Evolutionary conservation across 768 basidiomycete genomes (phyloP).

Genomic region (Leucogyrophana mollusca): DNA sequence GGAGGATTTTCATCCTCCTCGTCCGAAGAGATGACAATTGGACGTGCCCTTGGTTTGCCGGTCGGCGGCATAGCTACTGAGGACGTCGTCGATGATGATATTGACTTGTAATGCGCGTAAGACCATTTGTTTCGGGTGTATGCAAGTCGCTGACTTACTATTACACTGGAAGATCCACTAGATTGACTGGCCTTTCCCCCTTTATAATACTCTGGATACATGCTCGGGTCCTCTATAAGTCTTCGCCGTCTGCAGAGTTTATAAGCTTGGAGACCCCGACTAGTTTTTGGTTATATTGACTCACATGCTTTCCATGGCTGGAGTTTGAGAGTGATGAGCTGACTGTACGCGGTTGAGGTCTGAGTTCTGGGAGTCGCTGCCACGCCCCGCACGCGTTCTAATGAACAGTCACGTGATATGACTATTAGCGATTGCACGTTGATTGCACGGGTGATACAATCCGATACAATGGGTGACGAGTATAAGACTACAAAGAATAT

Average conservation of each 20-base stretch:
- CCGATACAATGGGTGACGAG: no score
- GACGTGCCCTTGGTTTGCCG: slow-evolving; percentile 8
- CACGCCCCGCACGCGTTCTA: no score
- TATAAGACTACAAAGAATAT: no score
- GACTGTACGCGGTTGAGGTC: no score
- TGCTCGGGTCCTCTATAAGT: slow-evolving; percentile 18
- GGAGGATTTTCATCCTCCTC: slow-evolving; percentile 15
- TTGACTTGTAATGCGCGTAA: slow-evolving; percentile 14
- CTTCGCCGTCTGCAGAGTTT: not conserved
- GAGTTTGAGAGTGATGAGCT: no score
- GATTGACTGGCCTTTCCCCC: slow-evolving; percentile 16
- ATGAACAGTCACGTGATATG: no score
- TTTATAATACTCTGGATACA: slow-evolving; percentile 29
- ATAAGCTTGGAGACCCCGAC: no score
- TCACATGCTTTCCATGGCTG: no score
- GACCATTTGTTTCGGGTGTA: slow-evolving; percentile 11
- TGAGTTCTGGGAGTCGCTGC: no score
- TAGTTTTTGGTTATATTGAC: no score
- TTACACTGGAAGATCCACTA: slow-evolving; percentile 5
- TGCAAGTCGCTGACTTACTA: slow-evolving; percentile 16
- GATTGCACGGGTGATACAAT: no score
- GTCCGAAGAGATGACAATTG: slow-evolving; percentile 30
- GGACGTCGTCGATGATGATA: slow-evolving; percentile 16
- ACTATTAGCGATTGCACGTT: no score
- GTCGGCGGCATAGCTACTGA: slow-evolving; percentile 13